Percentiles rank a stretch among this genome's conserved stretches.
Evolutionary conservation across 345 rosid species (phyloP).

Genomic region (Isatis tinctoria): DNA sequence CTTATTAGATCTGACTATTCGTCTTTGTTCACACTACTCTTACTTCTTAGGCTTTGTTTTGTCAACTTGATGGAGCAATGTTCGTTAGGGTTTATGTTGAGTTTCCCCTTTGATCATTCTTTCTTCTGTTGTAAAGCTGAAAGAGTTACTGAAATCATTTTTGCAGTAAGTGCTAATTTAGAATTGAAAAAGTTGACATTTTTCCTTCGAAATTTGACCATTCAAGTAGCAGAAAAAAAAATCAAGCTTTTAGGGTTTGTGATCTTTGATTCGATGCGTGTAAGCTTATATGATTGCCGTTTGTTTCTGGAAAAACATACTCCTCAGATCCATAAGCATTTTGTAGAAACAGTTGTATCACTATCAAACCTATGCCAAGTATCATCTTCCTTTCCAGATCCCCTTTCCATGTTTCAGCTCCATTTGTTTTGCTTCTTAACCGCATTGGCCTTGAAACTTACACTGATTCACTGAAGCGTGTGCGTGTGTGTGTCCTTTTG

Average conservation of each 20-base stretch:
- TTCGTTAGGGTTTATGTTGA: constrained; percentile 1
- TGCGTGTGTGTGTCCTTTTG: background rate
- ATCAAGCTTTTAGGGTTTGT: background rate
- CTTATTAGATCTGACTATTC: constrained; percentile 22
- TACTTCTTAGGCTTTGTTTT: background rate
- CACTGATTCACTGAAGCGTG: too few relatives aligned
- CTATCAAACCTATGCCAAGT: background rate
- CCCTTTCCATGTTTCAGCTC: background rate
- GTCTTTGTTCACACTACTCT: constrained; percentile 19
- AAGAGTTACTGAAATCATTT: background rate
- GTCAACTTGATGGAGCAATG: constrained; percentile 4
- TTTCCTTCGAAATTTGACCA: background rate
- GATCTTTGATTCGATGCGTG: constrained; percentile 15
- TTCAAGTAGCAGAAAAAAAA: background rate
- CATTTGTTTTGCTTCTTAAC: background rate
- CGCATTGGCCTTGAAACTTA: background rate
- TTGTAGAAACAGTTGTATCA: background rate
- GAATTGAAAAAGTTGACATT: background rate
- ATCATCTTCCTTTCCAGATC: constrained; percentile 2
- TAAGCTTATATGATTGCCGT: background rate
- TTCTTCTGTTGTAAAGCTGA: background rate
- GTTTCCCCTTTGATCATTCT: background rate
- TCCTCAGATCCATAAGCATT: background rate
- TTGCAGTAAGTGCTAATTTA: background rate
- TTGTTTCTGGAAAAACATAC: background rate